Evolutionary conservation across 108 stramenopile species (phyloP).

Genomic region (Nitzschia inconspicua): DNA sequence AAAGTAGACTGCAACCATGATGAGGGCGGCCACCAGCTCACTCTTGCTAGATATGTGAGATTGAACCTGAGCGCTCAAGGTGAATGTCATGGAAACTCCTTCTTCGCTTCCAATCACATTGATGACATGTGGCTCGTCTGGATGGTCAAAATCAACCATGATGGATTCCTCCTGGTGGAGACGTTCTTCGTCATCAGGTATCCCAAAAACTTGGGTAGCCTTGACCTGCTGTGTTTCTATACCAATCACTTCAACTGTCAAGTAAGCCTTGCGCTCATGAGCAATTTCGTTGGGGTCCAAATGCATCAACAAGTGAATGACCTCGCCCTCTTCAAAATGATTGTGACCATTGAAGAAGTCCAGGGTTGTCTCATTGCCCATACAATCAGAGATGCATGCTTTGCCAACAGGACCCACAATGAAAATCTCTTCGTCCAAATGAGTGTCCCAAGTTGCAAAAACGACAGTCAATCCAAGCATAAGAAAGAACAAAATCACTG

Average conservation of each 20-base stretch:
- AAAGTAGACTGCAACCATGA: constrained; percentile 61
- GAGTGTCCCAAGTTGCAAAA: constrained; percentile 36
- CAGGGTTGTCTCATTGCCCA: constrained; percentile 30
- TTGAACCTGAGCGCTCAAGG: constrained; percentile 26
- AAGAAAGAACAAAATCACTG: constrained; percentile 27
- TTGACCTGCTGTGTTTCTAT: constrained; percentile 1
- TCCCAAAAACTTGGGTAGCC: constrained; percentile 29
- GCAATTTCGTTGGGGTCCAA: constrained; percentile 40
- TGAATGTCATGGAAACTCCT: constrained; percentile 36
- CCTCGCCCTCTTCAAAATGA: constrained; percentile 31
- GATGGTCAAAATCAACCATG: constrained; percentile 36
- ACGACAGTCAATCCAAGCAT: constrained; percentile 41
- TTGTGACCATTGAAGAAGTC: constrained; percentile 46
- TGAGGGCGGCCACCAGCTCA: constrained; percentile 47
- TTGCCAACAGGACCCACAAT: constrained; percentile 45
- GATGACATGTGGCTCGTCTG: constrained; percentile 46
- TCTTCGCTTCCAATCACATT: constrained; percentile 31
- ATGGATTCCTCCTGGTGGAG: constrained; percentile 23
- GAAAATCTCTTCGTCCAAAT: constrained; percentile 41
- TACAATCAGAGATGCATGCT: constrained; percentile 43
- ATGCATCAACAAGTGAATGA: constrained; percentile 37
- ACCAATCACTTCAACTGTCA: constrained; percentile 20
- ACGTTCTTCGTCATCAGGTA: constrained; percentile 37
- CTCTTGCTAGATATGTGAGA: constrained; percentile 34
- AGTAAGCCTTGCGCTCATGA: constrained; percentile 13